Conservation (phyloP, 441 rosid species). For the Mallotus repandus region DNA sequence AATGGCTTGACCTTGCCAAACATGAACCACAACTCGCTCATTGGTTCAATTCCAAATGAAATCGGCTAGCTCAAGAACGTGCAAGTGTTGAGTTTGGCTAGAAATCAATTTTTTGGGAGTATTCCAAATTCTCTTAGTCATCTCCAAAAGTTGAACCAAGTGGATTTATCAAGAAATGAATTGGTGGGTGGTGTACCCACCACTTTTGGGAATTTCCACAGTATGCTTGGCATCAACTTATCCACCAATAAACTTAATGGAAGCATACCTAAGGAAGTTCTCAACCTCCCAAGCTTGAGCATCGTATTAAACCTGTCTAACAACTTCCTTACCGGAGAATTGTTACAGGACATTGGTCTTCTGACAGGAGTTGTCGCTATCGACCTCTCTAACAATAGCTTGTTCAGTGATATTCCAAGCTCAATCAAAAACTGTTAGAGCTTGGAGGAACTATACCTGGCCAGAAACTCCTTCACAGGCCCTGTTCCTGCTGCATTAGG, state of each 20-base stretch:
- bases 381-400: conserved; percentile 42
- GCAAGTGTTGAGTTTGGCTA: conserved; percentile 38
- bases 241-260: conserved; percentile 47
- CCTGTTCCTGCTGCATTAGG: conserved; percentile 35
- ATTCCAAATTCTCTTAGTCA: conserved; percentile 40
- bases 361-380: conserved; percentile 35
- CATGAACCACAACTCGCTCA: conserved; percentile 38
- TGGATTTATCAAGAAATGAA: conserved; percentile 44
- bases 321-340: conserved; percentile 38
- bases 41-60: conserved; percentile 43
- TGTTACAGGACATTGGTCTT: conserved; percentile 33
- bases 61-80: conserved; percentile 34
- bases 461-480: conserved; percentile 37
- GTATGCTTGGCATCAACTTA: conserved; percentile 40
- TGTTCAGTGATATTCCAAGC: conserved; percentile 43
- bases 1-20: conserved; percentile 38
- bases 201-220: conserved; percentile 38
- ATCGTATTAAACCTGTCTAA: conserved; percentile 38
- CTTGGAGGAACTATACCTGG: conserved; percentile 45
- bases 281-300: conserved; percentile 41
- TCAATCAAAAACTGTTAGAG: conserved; percentile 42
- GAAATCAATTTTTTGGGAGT: conserved; percentile 38
- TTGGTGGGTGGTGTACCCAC: conserved; percentile 38
- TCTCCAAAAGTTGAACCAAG: conserved; percentile 32
- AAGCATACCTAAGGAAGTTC: conserved; percentile 45